Conservation (phyloP, 148 eudicot species). For the Rhododendron ovatum region DNA sequence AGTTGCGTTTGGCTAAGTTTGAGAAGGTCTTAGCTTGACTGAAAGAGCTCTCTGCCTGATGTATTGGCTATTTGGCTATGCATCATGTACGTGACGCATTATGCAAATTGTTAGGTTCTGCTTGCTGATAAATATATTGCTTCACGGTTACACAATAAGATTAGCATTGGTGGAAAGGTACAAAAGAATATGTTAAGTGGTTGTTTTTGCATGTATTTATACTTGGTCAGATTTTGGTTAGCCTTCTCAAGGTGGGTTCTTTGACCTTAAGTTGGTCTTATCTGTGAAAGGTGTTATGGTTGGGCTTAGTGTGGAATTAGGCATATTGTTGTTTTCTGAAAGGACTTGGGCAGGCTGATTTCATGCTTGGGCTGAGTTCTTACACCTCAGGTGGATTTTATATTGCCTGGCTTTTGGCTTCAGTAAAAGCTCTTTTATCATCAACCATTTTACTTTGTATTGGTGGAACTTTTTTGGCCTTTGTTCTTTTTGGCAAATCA, state of each 20-base stretch:
- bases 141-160: not conserved
- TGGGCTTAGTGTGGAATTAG: not conserved
- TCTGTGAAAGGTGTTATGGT: not conserved
- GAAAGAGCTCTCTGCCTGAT: not conserved
- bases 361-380: not conserved
- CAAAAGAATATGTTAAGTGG: not conserved
- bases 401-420: not conserved
- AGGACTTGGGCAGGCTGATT: not conserved
- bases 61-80: not conserved
- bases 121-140: not conserved
- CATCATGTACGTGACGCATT: not conserved
- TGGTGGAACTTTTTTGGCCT: not conserved
- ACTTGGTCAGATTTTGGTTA: not conserved
- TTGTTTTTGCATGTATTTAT: slow-evolving; percentile 1
- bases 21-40: not conserved
- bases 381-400: not conserved
- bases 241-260: not conserved
- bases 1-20: not conserved
- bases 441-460: not conserved
- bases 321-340: not conserved
- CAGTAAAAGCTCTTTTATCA: not conserved
- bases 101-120: not conserved
- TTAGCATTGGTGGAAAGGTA: not conserved
- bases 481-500: not conserved
- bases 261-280: not conserved